A percentile compares a stretch with the other conserved stretches of the same genome.
Conservation (phyloP, 805 yeast genomes). For the Starmerella apis region DNA sequence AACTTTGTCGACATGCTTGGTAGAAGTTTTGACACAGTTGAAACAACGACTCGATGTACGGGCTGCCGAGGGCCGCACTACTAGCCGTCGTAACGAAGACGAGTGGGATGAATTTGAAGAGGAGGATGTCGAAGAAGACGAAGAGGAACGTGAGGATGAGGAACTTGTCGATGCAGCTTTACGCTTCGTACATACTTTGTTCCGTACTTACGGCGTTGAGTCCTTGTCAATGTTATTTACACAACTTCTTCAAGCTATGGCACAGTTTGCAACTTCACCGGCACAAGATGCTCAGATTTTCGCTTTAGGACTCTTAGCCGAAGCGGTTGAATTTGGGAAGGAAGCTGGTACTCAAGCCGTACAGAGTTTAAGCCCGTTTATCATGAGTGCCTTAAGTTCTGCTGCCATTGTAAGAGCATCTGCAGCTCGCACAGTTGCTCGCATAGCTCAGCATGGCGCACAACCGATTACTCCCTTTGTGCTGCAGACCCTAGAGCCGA, state of each 20-base stretch:
- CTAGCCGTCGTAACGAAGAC: slow-evolving; percentile 25
- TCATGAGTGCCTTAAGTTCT: slow-evolving; percentile 39
- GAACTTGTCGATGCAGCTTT: slow-evolving; percentile 79
- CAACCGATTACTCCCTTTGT: slow-evolving; percentile 49
- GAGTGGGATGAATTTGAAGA: slow-evolving; percentile 55
- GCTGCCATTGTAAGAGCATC: slow-evolving; percentile 68
- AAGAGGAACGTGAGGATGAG: slow-evolving; percentile 77
- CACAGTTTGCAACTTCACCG: slow-evolving; percentile 45
- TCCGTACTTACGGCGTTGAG: slow-evolving; percentile 46
- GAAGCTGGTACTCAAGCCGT: slow-evolving; percentile 52
- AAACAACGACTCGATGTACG: slow-evolving; percentile 54
- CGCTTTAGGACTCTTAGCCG: slow-evolving; percentile 72
- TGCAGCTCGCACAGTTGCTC: slow-evolving; percentile 75
- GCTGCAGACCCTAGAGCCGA: slow-evolving; percentile 59
- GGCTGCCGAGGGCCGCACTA: slow-evolving; percentile 26
- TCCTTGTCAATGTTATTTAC: slow-evolving; percentile 7
- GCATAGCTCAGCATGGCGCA: slow-evolving; percentile 76
- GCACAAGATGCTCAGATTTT: slow-evolving; percentile 61
- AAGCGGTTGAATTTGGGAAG: slow-evolving; percentile 71
- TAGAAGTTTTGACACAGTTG: slow-evolving; percentile 53
- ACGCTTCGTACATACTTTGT: slow-evolving; percentile 58
- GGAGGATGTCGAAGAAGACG: slow-evolving; percentile 77
- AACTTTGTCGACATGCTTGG: slow-evolving; percentile 49
- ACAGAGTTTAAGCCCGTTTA: slow-evolving; percentile 51
- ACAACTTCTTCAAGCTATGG: slow-evolving; percentile 38